Conservation (phyloP, 2,329 filamentous ascomycete genomes). For the Exophiala calicioides region DNA sequence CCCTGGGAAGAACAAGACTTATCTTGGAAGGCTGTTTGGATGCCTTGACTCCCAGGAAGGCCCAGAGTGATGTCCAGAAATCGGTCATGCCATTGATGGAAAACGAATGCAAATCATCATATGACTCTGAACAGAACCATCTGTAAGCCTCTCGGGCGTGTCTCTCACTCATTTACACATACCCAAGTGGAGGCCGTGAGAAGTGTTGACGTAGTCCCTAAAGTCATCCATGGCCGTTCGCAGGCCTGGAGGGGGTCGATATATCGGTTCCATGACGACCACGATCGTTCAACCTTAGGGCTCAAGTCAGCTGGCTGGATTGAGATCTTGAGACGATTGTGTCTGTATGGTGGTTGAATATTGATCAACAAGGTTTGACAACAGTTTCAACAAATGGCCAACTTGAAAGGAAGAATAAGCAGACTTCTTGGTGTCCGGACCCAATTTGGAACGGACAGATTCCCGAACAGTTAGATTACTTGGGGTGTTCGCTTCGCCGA, state of each 20-base stretch:
- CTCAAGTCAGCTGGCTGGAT: no score
- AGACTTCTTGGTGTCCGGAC: no score
- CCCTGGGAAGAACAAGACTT: no score
- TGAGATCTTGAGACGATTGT: no score
- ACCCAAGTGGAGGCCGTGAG: constrained; percentile 8
- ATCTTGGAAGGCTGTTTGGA: constrained; percentile 22
- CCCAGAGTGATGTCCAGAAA: constrained; percentile 45
- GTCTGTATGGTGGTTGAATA: no score
- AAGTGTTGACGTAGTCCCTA: constrained; percentile 9
- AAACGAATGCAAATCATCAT: constrained; percentile 43
- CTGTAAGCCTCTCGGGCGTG: not conserved
- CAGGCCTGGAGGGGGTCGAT: constrained; percentile 3
- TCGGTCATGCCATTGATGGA: constrained; percentile 40
- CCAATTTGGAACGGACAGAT: no score
- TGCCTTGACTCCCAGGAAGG: constrained; percentile 35
- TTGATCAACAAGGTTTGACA: no score
- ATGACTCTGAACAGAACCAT: constrained; percentile 5
- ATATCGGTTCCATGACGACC: constrained; percentile 5
- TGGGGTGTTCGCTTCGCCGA: no score
- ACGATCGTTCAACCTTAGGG: no score
- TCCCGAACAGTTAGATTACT: no score
- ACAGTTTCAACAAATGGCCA: no score
- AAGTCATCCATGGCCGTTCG: constrained; percentile 9
- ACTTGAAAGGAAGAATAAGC: no score
- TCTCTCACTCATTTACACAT: constrained; percentile 30